Conservation (phyloP, 768 basidiomycete species). For the Lactarius sanguifluus region DNA sequence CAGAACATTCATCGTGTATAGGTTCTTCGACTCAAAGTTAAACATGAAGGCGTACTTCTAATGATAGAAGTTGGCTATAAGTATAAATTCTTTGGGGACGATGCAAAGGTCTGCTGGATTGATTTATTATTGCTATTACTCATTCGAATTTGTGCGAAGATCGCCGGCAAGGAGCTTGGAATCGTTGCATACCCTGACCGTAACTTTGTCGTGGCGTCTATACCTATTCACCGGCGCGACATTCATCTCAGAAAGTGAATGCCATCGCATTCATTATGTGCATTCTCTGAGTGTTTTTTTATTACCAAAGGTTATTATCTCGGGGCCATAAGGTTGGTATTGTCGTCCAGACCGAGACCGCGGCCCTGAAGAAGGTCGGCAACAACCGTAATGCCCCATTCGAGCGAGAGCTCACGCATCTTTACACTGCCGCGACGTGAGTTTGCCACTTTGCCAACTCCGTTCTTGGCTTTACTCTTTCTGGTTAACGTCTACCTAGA, state of each 20-base stretch:
- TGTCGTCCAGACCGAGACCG: constrained; percentile 80
- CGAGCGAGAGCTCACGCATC: constrained; percentile 66
- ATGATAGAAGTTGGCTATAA: constrained; percentile 87
- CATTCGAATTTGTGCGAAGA: constrained; percentile 34
- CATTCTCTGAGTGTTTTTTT: constrained; percentile 8
- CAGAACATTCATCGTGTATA: constrained; percentile 31
- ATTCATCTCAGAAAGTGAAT: constrained; percentile 75
- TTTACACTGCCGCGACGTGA: constrained; percentile 88
- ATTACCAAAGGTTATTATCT: constrained; percentile 58
- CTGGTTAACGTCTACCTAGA: constrained; percentile 51
- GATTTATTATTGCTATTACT: background rate
- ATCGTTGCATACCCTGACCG: constrained; percentile 71
- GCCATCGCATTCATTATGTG: background rate
- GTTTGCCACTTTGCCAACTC: constrained; percentile 34
- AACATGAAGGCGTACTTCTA: constrained; percentile 64
- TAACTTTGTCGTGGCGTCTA: constrained; percentile 73
- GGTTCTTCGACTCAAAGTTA: constrained; percentile 60
- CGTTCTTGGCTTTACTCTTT: background rate
- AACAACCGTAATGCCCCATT: constrained; percentile 76
- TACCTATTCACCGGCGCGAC: constrained; percentile 66
- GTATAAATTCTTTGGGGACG: constrained; percentile 79
- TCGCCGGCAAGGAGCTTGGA: constrained; percentile 73
- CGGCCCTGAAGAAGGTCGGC: constrained; percentile 81
- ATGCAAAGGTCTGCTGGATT: constrained; percentile 58
- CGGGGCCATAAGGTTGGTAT: constrained; percentile 83